Base-by-base conservation (phyloP, 306 rosid species). In the Dalbergia cochinchinensis region DNA sequence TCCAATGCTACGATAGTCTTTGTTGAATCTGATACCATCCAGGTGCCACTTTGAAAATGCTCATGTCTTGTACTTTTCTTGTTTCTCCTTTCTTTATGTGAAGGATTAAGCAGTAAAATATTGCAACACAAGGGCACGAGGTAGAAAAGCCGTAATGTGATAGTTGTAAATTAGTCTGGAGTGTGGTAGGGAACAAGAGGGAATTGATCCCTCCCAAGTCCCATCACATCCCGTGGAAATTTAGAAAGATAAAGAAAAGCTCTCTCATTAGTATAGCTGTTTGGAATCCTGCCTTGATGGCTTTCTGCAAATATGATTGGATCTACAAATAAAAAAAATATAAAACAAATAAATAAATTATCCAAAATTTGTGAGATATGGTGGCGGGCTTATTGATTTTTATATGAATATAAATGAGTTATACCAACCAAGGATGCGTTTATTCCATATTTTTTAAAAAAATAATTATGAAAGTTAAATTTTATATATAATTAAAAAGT, bases 201-300 rank as follows among this genome's bases (percentile, higher is more conserved):
- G 93, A 86, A 90, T 92, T 53, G 91, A 85, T 90, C 87, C 92
- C 73, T 62, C 16, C 81, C n/a, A n/a, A n/a, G n/a, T n/a, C n/a
- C 81, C 77, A 75, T 80, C 80, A 26, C 35, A 64, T 50, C 63
- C 20, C 69, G 5, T 26, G 33, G 69, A 79, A 81, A 85, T 66
- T 9, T 19, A 6, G 39, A 11, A 11, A 8, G 8, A 16, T 5
- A 22, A 20, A 9, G 31, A 34, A 77, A n/a, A 33, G 45, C 6
- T 51, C 4, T 9, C 41, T 47, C 65, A 4, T 57, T 41, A 44
- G 51, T 76, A 6, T n/a, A 5, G 73, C 73, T 73, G 20, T n/a
- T 35, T 31, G 31, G 90, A 85, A 85, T 87, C 90, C 71, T 60
- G 22, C 22, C 20, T 16, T 55, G 10, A 58, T 74, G 44, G 41